phyloP scores from a whole-genome alignment of 2,329 filamentous ascomycete genomes.

The Acrodontium crateriforme region DNA sequence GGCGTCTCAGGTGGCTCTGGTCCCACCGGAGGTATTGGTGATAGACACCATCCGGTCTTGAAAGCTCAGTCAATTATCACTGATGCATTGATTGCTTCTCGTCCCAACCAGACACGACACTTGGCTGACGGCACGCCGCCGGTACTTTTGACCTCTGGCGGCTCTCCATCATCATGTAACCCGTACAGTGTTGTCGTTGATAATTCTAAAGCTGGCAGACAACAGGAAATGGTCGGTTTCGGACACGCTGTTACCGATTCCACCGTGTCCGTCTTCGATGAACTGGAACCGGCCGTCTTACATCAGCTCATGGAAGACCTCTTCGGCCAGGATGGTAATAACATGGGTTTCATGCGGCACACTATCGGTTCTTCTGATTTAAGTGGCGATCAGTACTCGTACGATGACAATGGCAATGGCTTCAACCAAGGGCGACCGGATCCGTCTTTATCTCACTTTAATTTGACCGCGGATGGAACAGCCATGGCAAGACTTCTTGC shows the following conservation, averaged over 20 bases:
- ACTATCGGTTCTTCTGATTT: conserved; percentile 27
- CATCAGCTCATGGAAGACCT: conserved; percentile 22
- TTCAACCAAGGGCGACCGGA: conserved; percentile 22
- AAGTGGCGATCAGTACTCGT: conserved; percentile 23
- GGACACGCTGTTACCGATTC: conserved; percentile 27
- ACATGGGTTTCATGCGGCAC: conserved; percentile 27
- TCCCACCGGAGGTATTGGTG: conserved; percentile 10
- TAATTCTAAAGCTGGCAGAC: conserved; percentile 6
- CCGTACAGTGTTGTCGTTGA: conserved; percentile 8
- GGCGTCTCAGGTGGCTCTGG: conserved; percentile 11
- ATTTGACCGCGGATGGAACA: conserved; percentile 21
- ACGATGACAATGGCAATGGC: conserved; percentile 22
- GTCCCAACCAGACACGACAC: conserved; percentile 11
- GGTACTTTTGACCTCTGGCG: conserved; percentile 4
- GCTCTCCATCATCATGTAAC: conserved; percentile 1
- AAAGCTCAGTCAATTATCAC: conserved; percentile 11
- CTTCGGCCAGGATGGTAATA: conserved; percentile 22
- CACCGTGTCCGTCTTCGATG: conserved; percentile 23
- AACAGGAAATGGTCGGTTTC: conserved; percentile 23
- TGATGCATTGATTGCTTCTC: conserved; percentile 10
- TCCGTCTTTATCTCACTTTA: conserved; percentile 19
- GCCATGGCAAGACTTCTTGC: conserved; percentile 26
- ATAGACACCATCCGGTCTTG: conserved; percentile 9
- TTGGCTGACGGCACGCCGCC: conserved; percentile 9
- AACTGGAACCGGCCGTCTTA: conserved; percentile 16